Conservation (phyloP, 306 rosid species). For the Quercus berberidifolia region DNA sequence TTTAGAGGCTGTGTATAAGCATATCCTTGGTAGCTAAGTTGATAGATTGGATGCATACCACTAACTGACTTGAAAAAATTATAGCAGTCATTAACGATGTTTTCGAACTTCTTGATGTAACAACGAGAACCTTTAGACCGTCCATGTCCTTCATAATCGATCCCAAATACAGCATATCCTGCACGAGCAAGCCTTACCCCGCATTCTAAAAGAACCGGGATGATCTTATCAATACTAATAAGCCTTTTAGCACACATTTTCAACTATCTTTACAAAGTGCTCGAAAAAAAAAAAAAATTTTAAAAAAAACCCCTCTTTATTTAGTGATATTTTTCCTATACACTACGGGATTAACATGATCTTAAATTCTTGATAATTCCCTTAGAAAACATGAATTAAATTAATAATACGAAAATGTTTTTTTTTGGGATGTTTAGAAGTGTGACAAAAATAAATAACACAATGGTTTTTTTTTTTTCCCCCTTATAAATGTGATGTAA, state of each 20-base stretch:
- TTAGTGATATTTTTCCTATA: too few relatives aligned
- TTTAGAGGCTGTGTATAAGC: background rate
- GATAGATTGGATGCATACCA: constrained; percentile 32
- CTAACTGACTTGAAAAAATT: constrained; percentile 57
- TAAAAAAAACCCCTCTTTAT: background rate
- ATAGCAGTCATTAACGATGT: constrained; percentile 57
- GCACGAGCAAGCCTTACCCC: constrained; percentile 60
- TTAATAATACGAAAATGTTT: background rate
- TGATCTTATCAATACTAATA: background rate
- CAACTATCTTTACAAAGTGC: background rate
- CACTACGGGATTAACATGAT: too few relatives aligned
- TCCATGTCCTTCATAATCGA: constrained; percentile 89
- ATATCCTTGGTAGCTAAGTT: background rate
- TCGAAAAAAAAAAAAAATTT: background rate
- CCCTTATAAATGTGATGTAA: too few relatives aligned
- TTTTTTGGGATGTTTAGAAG: too few relatives aligned
- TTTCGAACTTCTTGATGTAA: constrained; percentile 63
- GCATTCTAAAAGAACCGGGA: constrained; percentile 32
- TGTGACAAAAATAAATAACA: too few relatives aligned
- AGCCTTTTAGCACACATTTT: background rate
- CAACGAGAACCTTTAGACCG: constrained; percentile 74
- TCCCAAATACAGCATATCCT: constrained; percentile 72
- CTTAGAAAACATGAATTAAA: too few relatives aligned
- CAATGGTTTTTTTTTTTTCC: too few relatives aligned
- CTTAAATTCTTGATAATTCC: too few relatives aligned